phyloP scores from a whole-genome alignment of 2,329 filamentous ascomycete genomes.

The Aspergillus sp. region DNA sequence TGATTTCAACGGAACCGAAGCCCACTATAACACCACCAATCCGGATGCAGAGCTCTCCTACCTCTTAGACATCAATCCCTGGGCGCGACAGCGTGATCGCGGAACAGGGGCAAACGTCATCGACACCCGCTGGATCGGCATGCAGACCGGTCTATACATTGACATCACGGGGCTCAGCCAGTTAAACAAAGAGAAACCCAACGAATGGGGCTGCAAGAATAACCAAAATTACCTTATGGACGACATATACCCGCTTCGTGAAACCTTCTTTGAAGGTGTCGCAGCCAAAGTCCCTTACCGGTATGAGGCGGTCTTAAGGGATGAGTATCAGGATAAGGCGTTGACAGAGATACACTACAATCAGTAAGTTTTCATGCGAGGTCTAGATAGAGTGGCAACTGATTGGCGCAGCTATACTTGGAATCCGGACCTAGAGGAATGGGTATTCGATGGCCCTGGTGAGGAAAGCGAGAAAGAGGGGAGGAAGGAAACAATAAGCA shows the following conservation, averaged over 20 bases:
- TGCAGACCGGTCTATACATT: conserved; percentile 72
- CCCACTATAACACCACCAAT: conserved; percentile 44
- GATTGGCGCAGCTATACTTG: conserved; percentile 38
- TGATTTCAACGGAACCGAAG: conserved; percentile 67
- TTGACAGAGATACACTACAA: conserved; percentile 36
- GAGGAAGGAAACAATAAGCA: conserved; percentile 14
- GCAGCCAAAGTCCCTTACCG: conserved; percentile 63
- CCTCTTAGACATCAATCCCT: conserved; percentile 75
- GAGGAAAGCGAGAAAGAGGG: neutral
- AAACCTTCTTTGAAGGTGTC: conserved; percentile 73
- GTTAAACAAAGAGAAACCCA: conserved; percentile 61
- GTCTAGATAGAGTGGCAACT: conserved; percentile 4
- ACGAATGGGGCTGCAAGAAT: conserved; percentile 78
- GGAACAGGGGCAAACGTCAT: conserved; percentile 76
- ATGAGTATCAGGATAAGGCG: conserved; percentile 41
- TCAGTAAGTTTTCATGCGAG: conserved; percentile 28
- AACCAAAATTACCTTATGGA: conserved; percentile 67
- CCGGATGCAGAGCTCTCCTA: conserved; percentile 55
- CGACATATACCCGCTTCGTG: conserved; percentile 76
- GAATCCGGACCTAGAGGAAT: conserved; percentile 32
- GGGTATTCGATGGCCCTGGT: conserved; percentile 30
- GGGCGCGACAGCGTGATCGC: conserved; percentile 60
- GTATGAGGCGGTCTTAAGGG: conserved; percentile 40
- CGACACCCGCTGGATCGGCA: conserved; percentile 81
- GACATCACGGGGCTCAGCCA: conserved; percentile 78